Evolutionary conservation across 805 yeast genomes (phyloP), one percentile per base, ranked within the genome.

Genomic region (Starmera dryadoides): DNA sequence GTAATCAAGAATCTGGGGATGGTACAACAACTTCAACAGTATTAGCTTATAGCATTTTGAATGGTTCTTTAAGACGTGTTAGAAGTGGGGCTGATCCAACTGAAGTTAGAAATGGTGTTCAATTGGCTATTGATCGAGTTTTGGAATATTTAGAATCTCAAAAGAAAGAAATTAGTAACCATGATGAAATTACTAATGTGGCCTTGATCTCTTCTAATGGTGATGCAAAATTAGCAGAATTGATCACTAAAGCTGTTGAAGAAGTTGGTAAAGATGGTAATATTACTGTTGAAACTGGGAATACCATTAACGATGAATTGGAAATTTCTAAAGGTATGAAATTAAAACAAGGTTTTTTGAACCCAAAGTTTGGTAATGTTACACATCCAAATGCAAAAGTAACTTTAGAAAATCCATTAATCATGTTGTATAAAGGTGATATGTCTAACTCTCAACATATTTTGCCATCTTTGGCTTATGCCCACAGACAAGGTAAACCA

Each of bases 41-140:
- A 42, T 75, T 91, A 54, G 98, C 97, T 56, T 84, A 96, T 68
- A 86, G 96, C 45, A 91, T 91, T 54, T 93, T 91, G 76, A 85
- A 96, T 48, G 98, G 91, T 68, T 80, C 94, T 25, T 97, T 91
- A 45, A 93, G 91, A 76, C 89, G 89, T 60, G 98, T 91, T 38
- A 98, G 98, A 47, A 97, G 98, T 43, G 98, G 98, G 46, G 91
- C 98, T 71, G 93, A 91, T 75, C 98, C 98, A 60, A 93, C 89
- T 96, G 98, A 91, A 62, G 77, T 91, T 64, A 86, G 98, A 78
- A 82, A 95, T 66, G 98, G 98, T 56, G 82, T 96, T 40, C 98
- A 93, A 73, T 88, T 95, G 49, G 98, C 98, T 37, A 98, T 91
- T 41, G 95, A 88, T 66, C 95, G 94, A 37, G 94, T 91, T 39